phyloP scores from a whole-genome alignment of 371 early-diverging fungal genomes.

The Caulochytrium protostelioides region DNA sequence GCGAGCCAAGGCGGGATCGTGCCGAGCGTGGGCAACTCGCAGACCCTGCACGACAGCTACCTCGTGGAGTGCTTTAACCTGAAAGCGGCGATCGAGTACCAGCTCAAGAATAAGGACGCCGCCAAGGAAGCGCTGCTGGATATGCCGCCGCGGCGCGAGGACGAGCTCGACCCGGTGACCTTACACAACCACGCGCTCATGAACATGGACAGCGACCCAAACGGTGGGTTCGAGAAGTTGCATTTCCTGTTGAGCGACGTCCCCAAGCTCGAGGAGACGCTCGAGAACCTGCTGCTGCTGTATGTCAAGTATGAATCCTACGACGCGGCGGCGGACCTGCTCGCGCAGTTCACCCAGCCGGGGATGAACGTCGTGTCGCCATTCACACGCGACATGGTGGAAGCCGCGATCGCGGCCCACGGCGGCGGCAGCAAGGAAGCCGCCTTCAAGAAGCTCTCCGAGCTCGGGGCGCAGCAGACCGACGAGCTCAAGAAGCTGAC shows the following conservation, averaged over 20 bases:
- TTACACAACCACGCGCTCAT: slow-evolving; percentile 31
- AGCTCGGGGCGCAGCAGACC: slow-evolving; percentile 20
- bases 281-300: slow-evolving; percentile 27
- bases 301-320: slow-evolving; percentile 27
- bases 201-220: slow-evolving; percentile 29
- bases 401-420: no score
- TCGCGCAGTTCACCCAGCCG: no score
- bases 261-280: slow-evolving; percentile 28
- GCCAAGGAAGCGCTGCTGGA: slow-evolving; percentile 28
- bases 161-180: slow-evolving; percentile 31
- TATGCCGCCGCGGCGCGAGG: slow-evolving; percentile 32
- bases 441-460: slow-evolving; percentile 27
- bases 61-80: slow-evolving; percentile 33
- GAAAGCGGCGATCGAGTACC: slow-evolving; percentile 33
- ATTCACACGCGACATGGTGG: no score
- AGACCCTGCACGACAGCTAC: slow-evolving; percentile 24
- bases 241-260: slow-evolving; percentile 16
- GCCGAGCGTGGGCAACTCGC: slow-evolving; percentile 28
- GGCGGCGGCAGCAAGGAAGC: no score
- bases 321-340: slow-evolving; percentile 28
- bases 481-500: slow-evolving; percentile 21
- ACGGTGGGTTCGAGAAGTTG: slow-evolving; percentile 28
- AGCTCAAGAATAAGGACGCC: slow-evolving; percentile 26
- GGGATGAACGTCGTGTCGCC: no score
- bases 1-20: slow-evolving; percentile 30